A percentile compares a stretch with the other conserved stretches of the same genome.
These are phyloP conservation scores for Lodderomyces oxycetoniae DNA, from an alignment of 1,139 yeast species.

Conservation along the genomic window DNA sequence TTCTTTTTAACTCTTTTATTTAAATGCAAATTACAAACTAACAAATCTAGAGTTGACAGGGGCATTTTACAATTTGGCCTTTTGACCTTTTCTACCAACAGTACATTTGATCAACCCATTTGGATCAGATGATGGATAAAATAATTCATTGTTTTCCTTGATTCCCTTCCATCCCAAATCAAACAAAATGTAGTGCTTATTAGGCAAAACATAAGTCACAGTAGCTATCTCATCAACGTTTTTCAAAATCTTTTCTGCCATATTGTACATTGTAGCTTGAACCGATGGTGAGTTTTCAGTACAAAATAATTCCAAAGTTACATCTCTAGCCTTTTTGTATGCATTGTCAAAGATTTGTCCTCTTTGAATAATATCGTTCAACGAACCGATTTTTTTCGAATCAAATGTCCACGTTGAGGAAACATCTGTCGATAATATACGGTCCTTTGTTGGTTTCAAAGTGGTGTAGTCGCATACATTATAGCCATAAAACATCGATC, in stretches of 20 bases:
- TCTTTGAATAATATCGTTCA: slow-evolving; percentile 46
- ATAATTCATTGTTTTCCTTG: slow-evolving; percentile 72
- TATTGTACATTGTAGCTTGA: slow-evolving; percentile 94
- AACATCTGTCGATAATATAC: slow-evolving; percentile 84
- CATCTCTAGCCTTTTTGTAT: slow-evolving; percentile 55
- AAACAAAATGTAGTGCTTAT: slow-evolving; percentile 81
- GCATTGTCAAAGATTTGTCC: slow-evolving; percentile 65
- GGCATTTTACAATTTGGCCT: slow-evolving; percentile 31
- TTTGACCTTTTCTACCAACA: slow-evolving; percentile 55
- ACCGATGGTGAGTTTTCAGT: slow-evolving; percentile 84
- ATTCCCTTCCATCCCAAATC: slow-evolving; percentile 84
- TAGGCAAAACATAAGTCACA: slow-evolving; percentile 76
- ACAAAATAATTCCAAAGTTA: slow-evolving; percentile 76
- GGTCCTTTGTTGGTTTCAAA: slow-evolving; percentile 72
- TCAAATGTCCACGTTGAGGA: slow-evolving; percentile 72
- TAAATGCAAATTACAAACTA: neutral
- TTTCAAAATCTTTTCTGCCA: slow-evolving; percentile 68
- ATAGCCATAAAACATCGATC: slow-evolving; percentile 88
- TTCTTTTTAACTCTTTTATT: neutral
- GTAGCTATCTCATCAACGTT: slow-evolving; percentile 51
- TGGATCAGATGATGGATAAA: slow-evolving; percentile 89
- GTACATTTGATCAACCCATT: slow-evolving; percentile 86
- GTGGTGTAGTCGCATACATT: slow-evolving; percentile 85
- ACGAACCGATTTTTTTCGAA: slow-evolving; percentile 41
- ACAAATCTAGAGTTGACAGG: neutral